Conservation (phyloP, 1,284 basidiomycete species). For the Pseudozyma flocculosa region DNA sequence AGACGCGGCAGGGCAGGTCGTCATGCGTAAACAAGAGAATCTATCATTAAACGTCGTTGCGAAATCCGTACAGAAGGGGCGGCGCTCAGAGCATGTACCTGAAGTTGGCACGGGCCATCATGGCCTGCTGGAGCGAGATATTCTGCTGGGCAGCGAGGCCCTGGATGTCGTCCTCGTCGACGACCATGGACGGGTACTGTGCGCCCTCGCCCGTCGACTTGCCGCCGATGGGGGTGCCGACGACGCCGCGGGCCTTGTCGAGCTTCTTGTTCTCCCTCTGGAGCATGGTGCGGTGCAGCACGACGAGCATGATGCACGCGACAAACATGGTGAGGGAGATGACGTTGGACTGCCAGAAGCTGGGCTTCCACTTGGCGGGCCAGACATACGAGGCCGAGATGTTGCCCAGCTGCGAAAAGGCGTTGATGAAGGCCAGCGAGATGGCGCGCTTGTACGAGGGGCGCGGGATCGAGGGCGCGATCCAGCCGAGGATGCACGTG, state of each 20-base stretch:
- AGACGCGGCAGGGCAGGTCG: too few species aligned
- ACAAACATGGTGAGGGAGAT: constrained; percentile 31
- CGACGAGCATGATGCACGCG: constrained; percentile 27
- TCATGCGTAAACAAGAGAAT: too few species aligned
- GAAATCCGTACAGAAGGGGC: too few species aligned
- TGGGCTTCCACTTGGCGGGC: constrained; percentile 37
- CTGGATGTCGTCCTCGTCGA: too few species aligned
- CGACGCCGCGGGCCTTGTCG: constrained; percentile 12
- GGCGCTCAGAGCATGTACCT: neutral
- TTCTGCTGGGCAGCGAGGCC: too few species aligned
- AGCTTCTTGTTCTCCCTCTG: constrained; percentile 27
- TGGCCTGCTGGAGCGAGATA: neutral
- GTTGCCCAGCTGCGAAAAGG: constrained; percentile 60
- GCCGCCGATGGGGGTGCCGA: too few species aligned
- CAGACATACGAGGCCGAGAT: constrained; percentile 56
- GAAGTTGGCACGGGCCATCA: neutral
- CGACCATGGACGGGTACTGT: too few species aligned
- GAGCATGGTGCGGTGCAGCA: constrained; percentile 33
- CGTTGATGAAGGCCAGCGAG: constrained; percentile 55
- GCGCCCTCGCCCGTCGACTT: too few species aligned
- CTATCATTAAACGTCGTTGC: too few species aligned
- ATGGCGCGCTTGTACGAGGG: constrained; percentile 43
- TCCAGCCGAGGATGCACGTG: constrained; percentile 39
- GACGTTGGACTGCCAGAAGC: constrained; percentile 34
- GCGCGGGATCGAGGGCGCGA: constrained; percentile 32